Evolutionary conservation across 371 early-diverging fungal genomes (phyloP).

Genomic region (Cokeromyces recurvatus): DNA sequence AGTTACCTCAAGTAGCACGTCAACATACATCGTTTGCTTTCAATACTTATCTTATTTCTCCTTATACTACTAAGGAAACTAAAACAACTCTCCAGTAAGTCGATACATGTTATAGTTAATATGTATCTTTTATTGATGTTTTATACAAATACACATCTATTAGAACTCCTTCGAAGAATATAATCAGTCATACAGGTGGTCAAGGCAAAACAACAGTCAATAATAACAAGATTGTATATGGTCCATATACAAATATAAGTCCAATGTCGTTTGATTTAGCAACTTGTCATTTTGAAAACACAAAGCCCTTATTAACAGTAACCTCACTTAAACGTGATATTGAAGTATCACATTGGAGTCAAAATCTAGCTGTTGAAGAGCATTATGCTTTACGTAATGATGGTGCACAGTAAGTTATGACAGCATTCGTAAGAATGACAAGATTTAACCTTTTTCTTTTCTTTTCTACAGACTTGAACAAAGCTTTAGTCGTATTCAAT

Average conservation of each 20-base stretch:
- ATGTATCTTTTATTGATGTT: too few species aligned
- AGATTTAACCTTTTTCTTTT: background rate
- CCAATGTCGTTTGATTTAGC: slow-evolving; percentile 47
- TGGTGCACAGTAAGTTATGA: slow-evolving; percentile 81
- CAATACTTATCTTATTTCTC: slow-evolving; percentile 58
- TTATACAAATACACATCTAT: background rate
- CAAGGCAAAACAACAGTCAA: slow-evolving; percentile 17
- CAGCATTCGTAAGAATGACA: background rate
- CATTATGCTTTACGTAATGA: slow-evolving; percentile 75
- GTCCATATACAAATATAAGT: slow-evolving; percentile 59
- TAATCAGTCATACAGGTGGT: slow-evolving; percentile 38
- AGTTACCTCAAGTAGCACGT: slow-evolving; percentile 65
- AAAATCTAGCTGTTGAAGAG: slow-evolving; percentile 81
- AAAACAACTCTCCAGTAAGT: slow-evolving; percentile 78
- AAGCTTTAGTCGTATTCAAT: slow-evolving; percentile 73
- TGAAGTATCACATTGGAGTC: slow-evolving; percentile 85
- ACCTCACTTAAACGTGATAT: slow-evolving; percentile 65
- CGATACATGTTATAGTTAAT: too few species aligned
- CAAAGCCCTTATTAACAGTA: slow-evolving; percentile 62
- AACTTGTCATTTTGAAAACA: slow-evolving; percentile 60
- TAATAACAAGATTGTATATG: slow-evolving; percentile 68
- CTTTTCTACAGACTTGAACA: slow-evolving; percentile 60
- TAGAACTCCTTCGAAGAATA: too few species aligned
- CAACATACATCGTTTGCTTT: slow-evolving; percentile 64
- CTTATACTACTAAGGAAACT: slow-evolving; percentile 69